Percentiles rank a stretch among this genome's conserved stretches.
phyloP scores from a whole-genome alignment of 441 rosid genomes.

The Adansonia gregorii region DNA sequence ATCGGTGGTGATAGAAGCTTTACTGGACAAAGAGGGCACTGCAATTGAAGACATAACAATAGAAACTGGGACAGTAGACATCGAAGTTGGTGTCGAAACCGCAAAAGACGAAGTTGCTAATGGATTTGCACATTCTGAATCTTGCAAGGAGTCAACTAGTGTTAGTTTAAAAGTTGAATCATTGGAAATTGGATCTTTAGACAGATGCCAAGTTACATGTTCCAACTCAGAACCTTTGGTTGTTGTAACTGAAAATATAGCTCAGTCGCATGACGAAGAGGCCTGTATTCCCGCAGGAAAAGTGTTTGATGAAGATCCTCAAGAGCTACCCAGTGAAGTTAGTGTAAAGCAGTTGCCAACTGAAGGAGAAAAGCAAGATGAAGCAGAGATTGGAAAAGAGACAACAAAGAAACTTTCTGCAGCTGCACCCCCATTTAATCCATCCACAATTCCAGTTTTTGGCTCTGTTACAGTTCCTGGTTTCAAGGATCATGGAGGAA shows the following conservation, averaged over 20 bases:
- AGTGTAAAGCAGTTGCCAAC: conserved; percentile 40
- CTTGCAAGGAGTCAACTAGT: conserved; percentile 38
- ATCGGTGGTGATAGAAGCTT: conserved; percentile 33
- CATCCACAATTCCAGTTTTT: conserved; percentile 64
- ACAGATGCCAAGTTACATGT: conserved; percentile 37
- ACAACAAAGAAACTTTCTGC: conserved; percentile 75
- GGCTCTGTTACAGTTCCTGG: conserved; percentile 65
- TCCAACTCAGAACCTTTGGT: conserved; percentile 34
- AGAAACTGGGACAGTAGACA: conserved; percentile 39
- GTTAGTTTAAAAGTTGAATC: conserved; percentile 31
- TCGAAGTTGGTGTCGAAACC: conserved; percentile 33
- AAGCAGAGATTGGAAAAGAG: conserved; percentile 58
- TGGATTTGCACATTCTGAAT: conserved; percentile 36
- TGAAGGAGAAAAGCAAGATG: conserved; percentile 60
- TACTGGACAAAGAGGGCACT: conserved; percentile 34
- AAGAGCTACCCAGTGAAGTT: conserved; percentile 40
- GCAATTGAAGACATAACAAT: conserved; percentile 32
- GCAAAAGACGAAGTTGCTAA: conserved; percentile 36
- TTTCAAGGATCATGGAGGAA: conserved; percentile 70
- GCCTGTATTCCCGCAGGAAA: conserved; percentile 40
- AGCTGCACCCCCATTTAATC: conserved; percentile 79
- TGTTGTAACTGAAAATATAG: conserved; percentile 31
- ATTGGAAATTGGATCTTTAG: conserved; percentile 37
- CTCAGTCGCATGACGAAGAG: conserved; percentile 36
- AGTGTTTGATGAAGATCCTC: conserved; percentile 41